Percentiles rank a stretch among this genome's conserved stretches.
Evolutionary conservation across 176 grass and related monocot genomes (phyloP).

Genomic region (Musa beccarii): DNA sequence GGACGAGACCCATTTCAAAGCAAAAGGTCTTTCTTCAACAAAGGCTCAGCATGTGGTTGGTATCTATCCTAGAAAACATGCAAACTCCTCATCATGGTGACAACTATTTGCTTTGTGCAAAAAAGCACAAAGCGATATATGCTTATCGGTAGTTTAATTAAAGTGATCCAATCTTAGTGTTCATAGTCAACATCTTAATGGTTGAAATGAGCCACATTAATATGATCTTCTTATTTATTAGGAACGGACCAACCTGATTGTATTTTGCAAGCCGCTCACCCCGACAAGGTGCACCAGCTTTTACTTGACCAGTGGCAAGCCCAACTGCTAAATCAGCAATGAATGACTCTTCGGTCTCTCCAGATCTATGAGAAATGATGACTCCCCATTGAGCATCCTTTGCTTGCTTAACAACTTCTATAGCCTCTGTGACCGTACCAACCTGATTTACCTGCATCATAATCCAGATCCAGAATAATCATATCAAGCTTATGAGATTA

Average conservation of each 20-base stretch:
- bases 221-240: neutral
- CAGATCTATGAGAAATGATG: constrained; percentile 74
- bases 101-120: neutral
- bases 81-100: no score
- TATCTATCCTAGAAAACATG: no score
- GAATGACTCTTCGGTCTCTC: constrained; percentile 79
- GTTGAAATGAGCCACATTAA: neutral
- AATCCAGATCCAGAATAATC: constrained; percentile 2
- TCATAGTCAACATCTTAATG: neutral
- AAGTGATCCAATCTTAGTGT: neutral
- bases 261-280: constrained; percentile 85
- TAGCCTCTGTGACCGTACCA: constrained; percentile 85
- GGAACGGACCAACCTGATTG: constrained; percentile 54
- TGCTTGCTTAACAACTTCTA: constrained; percentile 95
- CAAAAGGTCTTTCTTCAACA: no score
- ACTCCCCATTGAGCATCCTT: constrained; percentile 94
- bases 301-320: constrained; percentile 64
- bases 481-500: neutral
- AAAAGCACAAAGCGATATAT: neutral
- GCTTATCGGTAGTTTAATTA: neutral
- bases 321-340: constrained; percentile 86
- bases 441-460: constrained; percentile 72
- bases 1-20: neutral
- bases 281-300: constrained; percentile 81
- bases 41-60: no score